Conservation (phyloP, 345 rosid genomes). For the Syzygium aromaticum region DNA sequence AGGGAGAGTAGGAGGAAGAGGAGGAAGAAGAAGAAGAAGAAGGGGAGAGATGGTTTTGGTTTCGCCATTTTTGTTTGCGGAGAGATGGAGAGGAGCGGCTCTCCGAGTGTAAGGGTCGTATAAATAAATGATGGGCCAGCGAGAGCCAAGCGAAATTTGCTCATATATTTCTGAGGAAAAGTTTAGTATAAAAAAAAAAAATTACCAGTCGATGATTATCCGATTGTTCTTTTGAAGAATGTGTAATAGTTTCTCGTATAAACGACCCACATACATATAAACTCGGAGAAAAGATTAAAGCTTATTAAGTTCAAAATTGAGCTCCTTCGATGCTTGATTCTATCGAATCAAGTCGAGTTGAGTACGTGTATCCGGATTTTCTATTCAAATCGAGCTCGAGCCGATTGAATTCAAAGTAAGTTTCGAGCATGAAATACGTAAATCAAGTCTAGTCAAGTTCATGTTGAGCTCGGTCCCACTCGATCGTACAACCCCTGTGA, state of each 20-base stretch:
- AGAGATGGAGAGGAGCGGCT: not conserved
- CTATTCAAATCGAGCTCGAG: not conserved
- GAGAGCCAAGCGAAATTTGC: not conserved
- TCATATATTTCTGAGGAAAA: not conserved
- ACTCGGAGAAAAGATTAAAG: not conserved
- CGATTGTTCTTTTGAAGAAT: not conserved
- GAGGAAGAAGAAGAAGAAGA: constrained; percentile 1
- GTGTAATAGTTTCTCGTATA: not conserved
- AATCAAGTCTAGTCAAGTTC: not conserved
- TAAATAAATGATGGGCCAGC: not conserved
- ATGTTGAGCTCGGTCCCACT: not conserved
- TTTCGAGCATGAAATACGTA: not conserved
- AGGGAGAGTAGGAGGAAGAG: not conserved
- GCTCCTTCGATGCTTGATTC: not conserved
- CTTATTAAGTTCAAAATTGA: not conserved
- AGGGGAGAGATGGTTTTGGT: not conserved
- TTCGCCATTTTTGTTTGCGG: not conserved
- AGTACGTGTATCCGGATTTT: not conserved
- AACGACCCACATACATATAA: not conserved
- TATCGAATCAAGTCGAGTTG: not conserved
- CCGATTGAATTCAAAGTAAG: not conserved
- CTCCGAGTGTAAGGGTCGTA: not conserved
- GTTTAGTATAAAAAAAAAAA: not conserved
- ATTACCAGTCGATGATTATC: not conserved
- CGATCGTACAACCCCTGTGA: not conserved